Conservation (phyloP, 75 land plant genomes). For the Adiantum capillusveneris region DNA sequence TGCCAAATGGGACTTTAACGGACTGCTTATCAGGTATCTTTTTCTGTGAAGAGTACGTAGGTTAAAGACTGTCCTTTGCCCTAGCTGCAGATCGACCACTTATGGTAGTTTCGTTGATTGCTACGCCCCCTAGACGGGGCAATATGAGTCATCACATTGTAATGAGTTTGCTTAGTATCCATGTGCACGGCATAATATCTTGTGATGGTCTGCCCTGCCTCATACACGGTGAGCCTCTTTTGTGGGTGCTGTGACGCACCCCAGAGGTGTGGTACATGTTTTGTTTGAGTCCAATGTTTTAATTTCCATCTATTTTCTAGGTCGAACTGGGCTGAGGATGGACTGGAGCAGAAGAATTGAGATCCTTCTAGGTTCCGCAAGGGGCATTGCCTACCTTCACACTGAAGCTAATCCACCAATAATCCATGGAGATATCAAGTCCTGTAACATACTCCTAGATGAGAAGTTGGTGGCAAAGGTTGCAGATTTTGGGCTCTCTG, state of each 20-base stretch:
- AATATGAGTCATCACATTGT: too few relatives aligned
- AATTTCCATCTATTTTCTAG: not conserved
- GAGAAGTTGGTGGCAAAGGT: slow-evolving; percentile 19
- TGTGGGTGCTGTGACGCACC: too few relatives aligned
- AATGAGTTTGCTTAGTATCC: not conserved
- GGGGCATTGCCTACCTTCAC: slow-evolving; percentile 24
- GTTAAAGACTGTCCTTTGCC: too few relatives aligned
- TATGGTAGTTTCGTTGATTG: too few relatives aligned
- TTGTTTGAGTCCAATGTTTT: not conserved
- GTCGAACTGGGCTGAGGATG: not conserved
- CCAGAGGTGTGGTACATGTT: not conserved
- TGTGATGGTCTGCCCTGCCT: not conserved
- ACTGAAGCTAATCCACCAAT: slow-evolving; percentile 19
- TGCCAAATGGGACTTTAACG: slow-evolving; percentile 18
- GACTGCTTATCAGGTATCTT: slow-evolving; percentile 13
- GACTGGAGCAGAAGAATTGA: slow-evolving; percentile 12
- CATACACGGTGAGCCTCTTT: not conserved
- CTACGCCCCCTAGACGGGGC: too few relatives aligned
- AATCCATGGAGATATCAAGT: slow-evolving; percentile 22
- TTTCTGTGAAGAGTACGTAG: too few relatives aligned
- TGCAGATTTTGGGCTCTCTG: slow-evolving; percentile 18
- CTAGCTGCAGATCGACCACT: too few relatives aligned
- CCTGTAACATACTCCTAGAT: slow-evolving; percentile 18
- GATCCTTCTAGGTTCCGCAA: slow-evolving; percentile 14
- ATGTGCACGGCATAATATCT: not conserved